These are phyloP conservation scores for Teunomyces lycoperdinae DNA, from an alignment of 805 yeast genomes.

Conservation along the genomic window DNA sequence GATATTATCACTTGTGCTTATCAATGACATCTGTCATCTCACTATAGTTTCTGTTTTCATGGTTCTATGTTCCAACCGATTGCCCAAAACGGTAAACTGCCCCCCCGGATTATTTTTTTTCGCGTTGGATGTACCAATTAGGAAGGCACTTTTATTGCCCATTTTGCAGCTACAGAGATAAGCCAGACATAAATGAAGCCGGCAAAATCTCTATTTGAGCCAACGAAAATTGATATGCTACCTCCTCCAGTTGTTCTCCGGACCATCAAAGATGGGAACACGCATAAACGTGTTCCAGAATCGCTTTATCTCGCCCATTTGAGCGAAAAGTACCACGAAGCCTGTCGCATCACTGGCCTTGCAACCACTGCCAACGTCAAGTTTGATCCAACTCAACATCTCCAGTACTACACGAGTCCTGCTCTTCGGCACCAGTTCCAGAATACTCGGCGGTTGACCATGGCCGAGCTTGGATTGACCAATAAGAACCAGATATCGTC, in stretches of 20 bases:
- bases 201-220: neutral
- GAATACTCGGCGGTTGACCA: slow-evolving; percentile 31
- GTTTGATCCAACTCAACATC: slow-evolving; percentile 35
- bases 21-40: no score
- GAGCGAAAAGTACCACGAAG: slow-evolving; percentile 24
- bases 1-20: no score
- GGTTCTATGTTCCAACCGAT: neutral
- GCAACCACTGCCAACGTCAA: slow-evolving; percentile 4
- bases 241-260: slow-evolving; percentile 22
- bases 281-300: slow-evolving; percentile 32
- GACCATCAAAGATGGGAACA: slow-evolving; percentile 35
- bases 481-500: slow-evolving; percentile 48
- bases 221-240: neutral
- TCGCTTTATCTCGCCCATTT: slow-evolving; percentile 30
- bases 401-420: slow-evolving; percentile 25
- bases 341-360: slow-evolving; percentile 9
- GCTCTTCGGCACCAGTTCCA: slow-evolving; percentile 16
- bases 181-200: neutral
- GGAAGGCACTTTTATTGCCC: neutral
- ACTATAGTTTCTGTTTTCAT: no score
- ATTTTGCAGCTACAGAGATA: slow-evolving; percentile 1
- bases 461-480: slow-evolving; percentile 50
- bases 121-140: slow-evolving; percentile 5
- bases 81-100: neutral
- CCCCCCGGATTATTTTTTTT: neutral